Evolutionary conservation across 345 rosid species (phyloP), one percentile per base, ranked within the genome.

Genomic region (Arabis hirsuta): DNA sequence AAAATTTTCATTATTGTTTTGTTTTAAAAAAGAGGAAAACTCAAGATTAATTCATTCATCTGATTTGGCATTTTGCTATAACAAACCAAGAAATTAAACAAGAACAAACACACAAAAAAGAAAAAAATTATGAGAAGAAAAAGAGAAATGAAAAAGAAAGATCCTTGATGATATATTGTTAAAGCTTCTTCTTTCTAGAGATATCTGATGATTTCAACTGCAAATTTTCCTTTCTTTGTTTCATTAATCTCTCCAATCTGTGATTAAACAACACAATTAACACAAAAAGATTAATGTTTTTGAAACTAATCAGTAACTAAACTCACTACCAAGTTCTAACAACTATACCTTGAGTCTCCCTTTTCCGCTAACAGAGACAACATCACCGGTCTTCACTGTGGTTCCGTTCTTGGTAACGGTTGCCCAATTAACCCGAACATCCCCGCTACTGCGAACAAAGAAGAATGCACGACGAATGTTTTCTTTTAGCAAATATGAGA

Each of bases 361-460:
- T 81, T 85, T 84, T n/a, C 97, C 96, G 0, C 90, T 88, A 26
- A 89, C 86, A 1, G 98, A 94, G 79, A 94, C 85, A 64, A 89
- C 36, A 81, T 95, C 97, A 67, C 96, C 97, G 1, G 86, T 83
- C 84, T 82, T 91, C 9, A 95, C 82, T 0, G 71, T 79, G 16
- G 86, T 79, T 58, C 93, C 91, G 13, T 88, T 95, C 84, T 95
- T 91, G 4, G 93, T 86, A 34, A 88, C 71, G 0, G 90, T 85
- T 7, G 61, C 64, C 97, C 97, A 95, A 55, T 95, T 95, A 79
- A 91, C 87, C 26, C 96, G 90, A 50, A 95, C 91, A 55, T 94
- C 96, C 19, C 83, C 84, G 12, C 69, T 86, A 68, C 98, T 91
- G 73, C 71, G 75, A 29, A 9, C 48, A 32, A 20, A 19, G 20